Conservation (phyloP, 305 asterid species). For the Lippia alba region DNA sequence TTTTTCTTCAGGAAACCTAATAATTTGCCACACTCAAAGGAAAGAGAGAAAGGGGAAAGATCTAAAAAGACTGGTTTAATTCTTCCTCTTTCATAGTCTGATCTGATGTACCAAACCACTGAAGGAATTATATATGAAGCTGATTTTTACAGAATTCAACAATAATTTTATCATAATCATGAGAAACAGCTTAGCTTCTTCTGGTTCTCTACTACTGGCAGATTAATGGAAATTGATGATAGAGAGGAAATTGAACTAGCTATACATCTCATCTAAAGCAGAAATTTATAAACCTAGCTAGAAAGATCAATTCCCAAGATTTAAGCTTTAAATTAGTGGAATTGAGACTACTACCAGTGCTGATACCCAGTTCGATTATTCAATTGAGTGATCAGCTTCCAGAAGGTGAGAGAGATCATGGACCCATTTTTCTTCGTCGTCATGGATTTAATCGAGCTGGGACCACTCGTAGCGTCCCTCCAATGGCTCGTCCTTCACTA, state of each 20-base stretch:
- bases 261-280: conserved; percentile 29
- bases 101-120: neutral
- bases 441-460: conserved; percentile 41
- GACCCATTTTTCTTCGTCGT: conserved; percentile 12
- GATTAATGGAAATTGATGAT: conserved; percentile 5
- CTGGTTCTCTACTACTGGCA: conserved; percentile 32
- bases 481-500: conserved; percentile 59
- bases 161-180: conserved; percentile 14
- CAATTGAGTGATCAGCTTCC: conserved; percentile 17
- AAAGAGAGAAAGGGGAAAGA: neutral
- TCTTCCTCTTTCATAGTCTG: neutral
- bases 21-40: neutral
- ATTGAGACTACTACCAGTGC: neutral
- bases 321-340: conserved; percentile 33
- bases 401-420: conserved; percentile 10
- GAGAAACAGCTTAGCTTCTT: conserved; percentile 17
- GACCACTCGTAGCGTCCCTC: conserved; percentile 67
- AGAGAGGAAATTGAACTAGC: conserved; percentile 4
- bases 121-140: conserved; percentile 9
- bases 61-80: neutral
- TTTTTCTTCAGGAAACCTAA: neutral
- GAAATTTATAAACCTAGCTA: conserved; percentile 33
- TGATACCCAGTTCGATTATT: conserved; percentile 27
- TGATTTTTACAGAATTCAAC: neutral
- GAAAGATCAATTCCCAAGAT: conserved; percentile 18